Conservation (phyloP, 2,329 filamentous ascomycete species). For the Drechmeria coniospora region DNA sequence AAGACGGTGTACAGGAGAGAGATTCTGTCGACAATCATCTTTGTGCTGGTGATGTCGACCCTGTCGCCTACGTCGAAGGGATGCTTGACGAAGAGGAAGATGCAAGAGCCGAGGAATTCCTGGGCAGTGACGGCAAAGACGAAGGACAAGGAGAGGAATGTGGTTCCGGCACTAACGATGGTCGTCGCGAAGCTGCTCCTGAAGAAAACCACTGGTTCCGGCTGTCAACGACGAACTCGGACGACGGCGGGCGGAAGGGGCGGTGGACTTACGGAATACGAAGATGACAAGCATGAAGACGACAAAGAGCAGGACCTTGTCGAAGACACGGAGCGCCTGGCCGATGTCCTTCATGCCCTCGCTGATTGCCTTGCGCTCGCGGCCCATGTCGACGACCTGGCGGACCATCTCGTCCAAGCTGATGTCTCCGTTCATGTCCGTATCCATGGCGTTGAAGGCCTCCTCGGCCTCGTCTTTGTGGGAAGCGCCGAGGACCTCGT, state of each 20-base stretch:
- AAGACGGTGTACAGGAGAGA: slow-evolving; percentile 90
- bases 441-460: slow-evolving; percentile 66
- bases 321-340: slow-evolving; percentile 81
- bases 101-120: slow-evolving; percentile 94
- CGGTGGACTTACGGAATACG: slow-evolving; percentile 50
- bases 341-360: slow-evolving; percentile 97
- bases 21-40: slow-evolving; percentile 81
- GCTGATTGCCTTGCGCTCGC: slow-evolving; percentile 74
- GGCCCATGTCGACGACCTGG: slow-evolving; percentile 69
- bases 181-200: slow-evolving; percentile 74
- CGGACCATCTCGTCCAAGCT: slow-evolving; percentile 90
- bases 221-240: slow-evolving; percentile 1
- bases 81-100: slow-evolving; percentile 98
- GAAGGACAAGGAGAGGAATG: slow-evolving; percentile 89
- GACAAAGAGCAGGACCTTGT: slow-evolving; percentile 69
- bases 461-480: slow-evolving; percentile 70
- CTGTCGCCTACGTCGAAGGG: slow-evolving; percentile 93
- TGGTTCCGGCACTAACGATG: slow-evolving; percentile 77
- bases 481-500: slow-evolving; percentile 69
- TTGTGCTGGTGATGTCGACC: slow-evolving; percentile 58
- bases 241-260: neutral
- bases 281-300: slow-evolving; percentile 70
- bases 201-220: slow-evolving; percentile 58
- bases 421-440: slow-evolving; percentile 84
- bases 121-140: slow-evolving; percentile 85